These are phyloP conservation scores for Agrocybe pediades DNA, from an alignment of 768 basidiomycete genomes.

Conservation along the genomic window DNA sequence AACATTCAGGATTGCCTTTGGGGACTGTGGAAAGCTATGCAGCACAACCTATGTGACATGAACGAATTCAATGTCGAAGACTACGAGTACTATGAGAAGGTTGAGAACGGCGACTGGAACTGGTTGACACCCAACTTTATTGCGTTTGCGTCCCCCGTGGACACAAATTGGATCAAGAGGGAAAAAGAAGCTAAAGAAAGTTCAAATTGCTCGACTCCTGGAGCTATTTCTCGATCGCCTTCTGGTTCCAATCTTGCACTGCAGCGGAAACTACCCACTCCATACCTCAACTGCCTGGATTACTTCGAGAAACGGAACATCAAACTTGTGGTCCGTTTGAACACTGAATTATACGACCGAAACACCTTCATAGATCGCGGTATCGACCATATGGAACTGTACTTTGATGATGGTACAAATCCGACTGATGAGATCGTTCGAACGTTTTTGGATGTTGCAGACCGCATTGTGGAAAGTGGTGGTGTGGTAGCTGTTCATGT, in stretches of 20 bases:
- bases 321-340: conserved; percentile 90
- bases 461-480: conserved; percentile 72
- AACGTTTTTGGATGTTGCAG: conserved; percentile 85
- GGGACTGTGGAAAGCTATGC: conserved; percentile 88
- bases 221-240: conserved; percentile 26
- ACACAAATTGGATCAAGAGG: conserved; percentile 76
- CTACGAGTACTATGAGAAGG: conserved; percentile 94
- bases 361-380: conserved; percentile 80
- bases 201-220: conserved; percentile 23
- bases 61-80: conserved; percentile 92
- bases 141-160: conserved; percentile 92
- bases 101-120: conserved; percentile 95
- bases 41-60: conserved; percentile 91
- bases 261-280: conserved; percentile 74
- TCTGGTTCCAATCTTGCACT: conserved; percentile 52
- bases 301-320: conserved; percentile 89
- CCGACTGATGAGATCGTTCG: conserved; percentile 95
- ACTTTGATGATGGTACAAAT: conserved; percentile 98
- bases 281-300: conserved; percentile 89
- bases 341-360: conserved; percentile 89
- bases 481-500: conserved; percentile 90
- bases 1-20: conserved; percentile 91
- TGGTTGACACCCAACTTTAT: conserved; percentile 93
- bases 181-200: conserved; percentile 65
- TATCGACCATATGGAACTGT: conserved; percentile 88